These are phyloP conservation scores for Epichloe bromicola DNA, from an alignment of 2,329 filamentous ascomycete genomes.

Conservation along the genomic window DNA sequence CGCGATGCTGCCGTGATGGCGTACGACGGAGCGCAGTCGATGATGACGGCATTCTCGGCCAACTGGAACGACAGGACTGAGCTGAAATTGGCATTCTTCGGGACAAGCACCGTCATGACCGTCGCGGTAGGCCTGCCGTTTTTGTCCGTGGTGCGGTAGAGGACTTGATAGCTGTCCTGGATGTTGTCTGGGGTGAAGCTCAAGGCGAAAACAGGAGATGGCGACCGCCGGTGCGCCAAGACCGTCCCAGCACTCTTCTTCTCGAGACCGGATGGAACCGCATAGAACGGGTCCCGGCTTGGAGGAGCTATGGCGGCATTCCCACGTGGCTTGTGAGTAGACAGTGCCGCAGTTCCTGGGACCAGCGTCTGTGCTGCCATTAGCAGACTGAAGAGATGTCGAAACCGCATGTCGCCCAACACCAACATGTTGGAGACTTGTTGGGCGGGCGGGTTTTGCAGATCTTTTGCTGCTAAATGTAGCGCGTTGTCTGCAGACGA, in stretches of 20 bases:
- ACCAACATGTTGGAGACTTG: neutral
- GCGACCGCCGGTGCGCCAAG: neutral
- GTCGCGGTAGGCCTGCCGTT: neutral
- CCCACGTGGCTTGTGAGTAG: neutral
- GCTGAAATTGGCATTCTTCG: neutral
- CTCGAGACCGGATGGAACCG: neutral
- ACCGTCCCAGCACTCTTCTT: neutral
- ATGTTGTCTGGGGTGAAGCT: neutral
- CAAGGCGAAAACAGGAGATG: neutral
- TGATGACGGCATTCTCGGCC: neutral
- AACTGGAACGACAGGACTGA: neutral
- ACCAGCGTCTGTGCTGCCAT: neutral
- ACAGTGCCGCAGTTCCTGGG: neutral
- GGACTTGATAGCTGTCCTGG: neutral
- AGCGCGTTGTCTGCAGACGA: neutral
- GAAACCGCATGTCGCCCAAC: neutral
- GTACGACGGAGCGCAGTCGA: neutral
- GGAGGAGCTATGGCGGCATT: neutral
- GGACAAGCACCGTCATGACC: neutral
- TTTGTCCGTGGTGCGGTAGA: neutral
- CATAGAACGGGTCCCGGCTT: neutral
- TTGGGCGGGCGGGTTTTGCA: too few species aligned
- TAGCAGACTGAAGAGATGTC: neutral
- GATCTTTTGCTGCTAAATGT: neutral
- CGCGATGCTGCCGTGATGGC: neutral